Conservation (phyloP, 352 stramenopile genomes). For the Phytopythium mirpurense region DNA sequence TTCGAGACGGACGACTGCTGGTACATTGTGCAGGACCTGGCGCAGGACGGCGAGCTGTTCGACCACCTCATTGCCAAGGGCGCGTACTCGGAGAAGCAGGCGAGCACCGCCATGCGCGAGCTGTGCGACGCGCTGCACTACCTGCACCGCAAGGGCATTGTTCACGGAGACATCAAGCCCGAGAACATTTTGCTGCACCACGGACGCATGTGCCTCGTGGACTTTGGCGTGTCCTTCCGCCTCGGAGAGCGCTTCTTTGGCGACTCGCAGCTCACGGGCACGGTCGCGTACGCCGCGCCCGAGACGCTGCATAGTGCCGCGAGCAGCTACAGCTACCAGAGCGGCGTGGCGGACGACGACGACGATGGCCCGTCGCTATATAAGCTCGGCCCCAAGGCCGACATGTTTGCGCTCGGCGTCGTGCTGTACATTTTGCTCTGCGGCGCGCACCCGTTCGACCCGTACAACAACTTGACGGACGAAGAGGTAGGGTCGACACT, state of each 20-base stretch:
- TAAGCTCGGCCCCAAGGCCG: constrained; percentile 61
- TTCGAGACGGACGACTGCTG: constrained; percentile 70
- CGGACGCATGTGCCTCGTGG: constrained; percentile 76
- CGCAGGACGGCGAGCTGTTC: constrained; percentile 84
- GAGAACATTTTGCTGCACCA: constrained; percentile 82
- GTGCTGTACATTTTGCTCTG: constrained; percentile 85
- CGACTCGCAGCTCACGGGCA: constrained; percentile 70
- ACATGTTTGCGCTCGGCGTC: constrained; percentile 82
- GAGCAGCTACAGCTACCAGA: constrained; percentile 5
- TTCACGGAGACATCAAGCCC: constrained; percentile 87
- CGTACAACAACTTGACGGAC: constrained; percentile 82
- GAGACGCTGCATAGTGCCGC: constrained; percentile 53
- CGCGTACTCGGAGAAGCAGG: constrained; percentile 82
- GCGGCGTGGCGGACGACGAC: constrained; percentile 8
- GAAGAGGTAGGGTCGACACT: constrained; percentile 41
- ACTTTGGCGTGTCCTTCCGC: constrained; percentile 83
- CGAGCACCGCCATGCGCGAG: constrained; percentile 60
- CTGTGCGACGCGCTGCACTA: constrained; percentile 78
- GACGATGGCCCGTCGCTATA: constrained; percentile 24
- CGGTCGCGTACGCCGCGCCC: constrained; percentile 66
- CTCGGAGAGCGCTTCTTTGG: constrained; percentile 70
- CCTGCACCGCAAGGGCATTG: constrained; percentile 82
- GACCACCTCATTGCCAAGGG: constrained; percentile 83
- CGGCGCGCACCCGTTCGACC: constrained; percentile 79
- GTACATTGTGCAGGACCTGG: constrained; percentile 83